phyloP scores from a whole-genome alignment of 2,329 filamentous ascomycete genomes.

The Fusarium citri region DNA sequence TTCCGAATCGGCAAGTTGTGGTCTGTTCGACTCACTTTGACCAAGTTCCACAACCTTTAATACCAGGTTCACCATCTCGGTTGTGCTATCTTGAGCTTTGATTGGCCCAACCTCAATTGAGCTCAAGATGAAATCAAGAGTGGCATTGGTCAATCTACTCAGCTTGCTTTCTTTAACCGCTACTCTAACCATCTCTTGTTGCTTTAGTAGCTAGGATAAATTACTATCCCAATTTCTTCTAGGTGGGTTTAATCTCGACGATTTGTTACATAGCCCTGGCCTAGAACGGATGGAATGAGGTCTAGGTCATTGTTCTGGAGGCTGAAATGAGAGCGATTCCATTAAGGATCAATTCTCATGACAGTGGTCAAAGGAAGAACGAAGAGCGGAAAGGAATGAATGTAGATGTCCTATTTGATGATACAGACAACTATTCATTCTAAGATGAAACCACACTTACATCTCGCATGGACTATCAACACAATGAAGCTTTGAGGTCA shows the following conservation, averaged over 20 bases:
- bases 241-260: background rate
- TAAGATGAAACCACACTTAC: accelerated
- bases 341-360: background rate
- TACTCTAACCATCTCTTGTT: background rate
- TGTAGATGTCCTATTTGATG: background rate
- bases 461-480: too few species aligned
- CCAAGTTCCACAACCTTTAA: background rate
- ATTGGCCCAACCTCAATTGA: background rate
- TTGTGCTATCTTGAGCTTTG: background rate
- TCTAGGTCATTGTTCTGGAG: background rate
- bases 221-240: background rate
- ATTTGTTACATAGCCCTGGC: background rate
- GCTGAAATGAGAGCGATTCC: background rate
- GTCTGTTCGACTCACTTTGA: background rate
- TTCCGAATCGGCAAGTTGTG: background rate
- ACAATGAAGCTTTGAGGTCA: background rate
- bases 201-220: background rate
- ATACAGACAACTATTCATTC: background rate
- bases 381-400: accelerated
- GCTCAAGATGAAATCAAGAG: background rate
- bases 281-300: background rate
- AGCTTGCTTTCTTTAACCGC: background rate
- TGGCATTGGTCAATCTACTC: background rate
- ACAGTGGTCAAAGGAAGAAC: background rate
- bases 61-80: background rate